Evolutionary conservation across 2,329 filamentous ascomycete species (phyloP), one percentile per base, ranked within the genome.

Genomic region (Fusarium pininemorale): DNA sequence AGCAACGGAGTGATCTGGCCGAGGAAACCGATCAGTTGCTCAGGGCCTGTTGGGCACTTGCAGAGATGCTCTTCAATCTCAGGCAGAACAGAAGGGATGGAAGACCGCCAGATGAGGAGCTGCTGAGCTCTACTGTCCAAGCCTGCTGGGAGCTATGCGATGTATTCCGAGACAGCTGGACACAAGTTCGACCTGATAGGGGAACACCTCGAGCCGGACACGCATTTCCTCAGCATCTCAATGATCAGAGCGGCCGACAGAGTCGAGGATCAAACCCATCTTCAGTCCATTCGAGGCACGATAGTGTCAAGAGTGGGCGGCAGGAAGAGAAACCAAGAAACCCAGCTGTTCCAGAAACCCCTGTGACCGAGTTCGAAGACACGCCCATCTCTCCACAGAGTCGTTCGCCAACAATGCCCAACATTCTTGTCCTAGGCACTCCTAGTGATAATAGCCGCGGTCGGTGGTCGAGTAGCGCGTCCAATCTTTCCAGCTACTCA

Each of bases 91-190:
- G 89, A 72, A 88, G 92, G 39, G 94, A 96, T 74, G 91, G 90
- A 26, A 93, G 90, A 75, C 84, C 87, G 0, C 87, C 93, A 1
- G 94, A 97, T 73, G 94, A 96, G 79, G 95, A 98, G 78, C 87
- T 98, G 1, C 87, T 98, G 2, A 92, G 93, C 10, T 96, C 94
- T 3, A 94, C 95, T 3, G 93, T 98, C 1, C 95, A 98, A 79
- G 94, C 95, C 20, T 98, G 95, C 81, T 98, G 94, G 94, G 95
- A 98, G 75, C 88, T 98, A 11, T 97, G 94, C 80, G 94, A 98
- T 83, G 90, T 98, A 61, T 98, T 98, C 85, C 90, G 94, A 54
- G 93, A 96, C 83, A 94, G 94, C 24, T 98, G 95, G 94, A 94
- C 94, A 7, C 93, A 96, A 77, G 90, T 96, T 53, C 90, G 94